Base-by-base conservation (phyloP, 192 early-diverging fungal species). In the Backusella liffmaniae region DNA sequence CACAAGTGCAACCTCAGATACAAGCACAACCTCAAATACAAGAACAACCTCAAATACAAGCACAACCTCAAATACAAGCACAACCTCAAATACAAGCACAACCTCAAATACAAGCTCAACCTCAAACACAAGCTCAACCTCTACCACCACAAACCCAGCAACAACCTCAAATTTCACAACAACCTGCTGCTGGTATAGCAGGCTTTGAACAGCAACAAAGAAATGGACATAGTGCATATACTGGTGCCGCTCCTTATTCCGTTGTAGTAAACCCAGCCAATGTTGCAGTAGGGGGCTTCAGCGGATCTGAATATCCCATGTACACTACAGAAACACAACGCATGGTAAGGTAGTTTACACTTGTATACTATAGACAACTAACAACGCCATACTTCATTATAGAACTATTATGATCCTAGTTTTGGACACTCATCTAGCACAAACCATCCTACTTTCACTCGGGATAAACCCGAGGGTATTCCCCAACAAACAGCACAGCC, bases 241-340 rank as follows among this genome's bases (percentile, higher is more conserved):
- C 53, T 21, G n/a, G 16, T 23, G 62, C 30, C 10, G 62, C 51
- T 23, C 73, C 73, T 7, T 74, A 74, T 30, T 74, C 73, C 5
- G 56, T 66, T 26, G 36, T 74, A 21, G 59, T 56, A 62, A 74
- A 66, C 13, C 70, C 41, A 44, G 26, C 2, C 9, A 56, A 36
- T 65, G 32, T 15, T 26, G 56, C 56, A 62, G 23, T 29, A 62
- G 56, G 56, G 56, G 23, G 56, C n/a, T 62, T 62, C 10, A 62
- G 56, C 13, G 56, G 56, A 62, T 23, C 56, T 62, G 56, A 62
- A 29, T 62, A 62, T 62, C 56, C 56, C 23, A 62, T 62, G 9
- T 62, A 62, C 26, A 59, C 23, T 26, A 62, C 56, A 62, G 56
- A 62, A 62, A 9, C 56, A 62, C 56, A 62, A 62, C 56, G 56